phyloP scores from a whole-genome alignment of 345 rosid genomes.

The Mangifera indica region DNA sequence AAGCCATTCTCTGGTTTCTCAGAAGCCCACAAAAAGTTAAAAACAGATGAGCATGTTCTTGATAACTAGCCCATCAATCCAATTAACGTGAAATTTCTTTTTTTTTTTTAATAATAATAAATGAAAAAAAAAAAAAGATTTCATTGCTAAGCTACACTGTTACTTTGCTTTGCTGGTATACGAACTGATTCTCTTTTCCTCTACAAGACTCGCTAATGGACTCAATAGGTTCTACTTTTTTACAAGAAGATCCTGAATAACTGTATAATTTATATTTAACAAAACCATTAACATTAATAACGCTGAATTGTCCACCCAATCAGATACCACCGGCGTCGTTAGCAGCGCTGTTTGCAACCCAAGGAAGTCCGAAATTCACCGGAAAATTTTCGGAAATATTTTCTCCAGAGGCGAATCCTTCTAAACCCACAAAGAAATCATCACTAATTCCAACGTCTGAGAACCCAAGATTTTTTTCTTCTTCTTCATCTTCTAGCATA shows the following conservation, averaged over 20 bases:
- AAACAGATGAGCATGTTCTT: not conserved
- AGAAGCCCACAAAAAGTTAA: not conserved
- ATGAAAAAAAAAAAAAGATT: not conserved
- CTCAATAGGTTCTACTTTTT: conserved; percentile 29
- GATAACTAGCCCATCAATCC: not conserved
- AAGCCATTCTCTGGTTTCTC: not conserved
- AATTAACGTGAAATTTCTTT: not conserved
- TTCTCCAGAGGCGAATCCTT: conserved; percentile 53
- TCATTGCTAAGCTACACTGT: not conserved
- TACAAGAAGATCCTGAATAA: conserved; percentile 11
- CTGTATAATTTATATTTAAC: not conserved
- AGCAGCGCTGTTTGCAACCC: conserved; percentile 41
- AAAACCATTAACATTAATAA: no score
- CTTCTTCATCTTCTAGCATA: conserved; percentile 54
- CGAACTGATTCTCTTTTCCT: conserved; percentile 10
- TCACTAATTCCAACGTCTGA: conserved; percentile 66
- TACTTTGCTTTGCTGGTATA: conserved; percentile 9
- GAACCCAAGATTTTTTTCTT: conserved; percentile 55
- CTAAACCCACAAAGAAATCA: conserved; percentile 82
- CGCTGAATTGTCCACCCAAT: conserved; percentile 12
- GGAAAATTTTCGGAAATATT: conserved; percentile 51
- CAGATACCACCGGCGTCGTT: conserved; percentile 50
- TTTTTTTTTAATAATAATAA: no score
- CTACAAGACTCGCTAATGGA: conserved; percentile 22
- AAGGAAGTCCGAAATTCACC: conserved; percentile 55